Evolutionary conservation across 2,329 filamentous ascomycete genomes (phyloP).

Genomic region (Cercospora zeina): DNA sequence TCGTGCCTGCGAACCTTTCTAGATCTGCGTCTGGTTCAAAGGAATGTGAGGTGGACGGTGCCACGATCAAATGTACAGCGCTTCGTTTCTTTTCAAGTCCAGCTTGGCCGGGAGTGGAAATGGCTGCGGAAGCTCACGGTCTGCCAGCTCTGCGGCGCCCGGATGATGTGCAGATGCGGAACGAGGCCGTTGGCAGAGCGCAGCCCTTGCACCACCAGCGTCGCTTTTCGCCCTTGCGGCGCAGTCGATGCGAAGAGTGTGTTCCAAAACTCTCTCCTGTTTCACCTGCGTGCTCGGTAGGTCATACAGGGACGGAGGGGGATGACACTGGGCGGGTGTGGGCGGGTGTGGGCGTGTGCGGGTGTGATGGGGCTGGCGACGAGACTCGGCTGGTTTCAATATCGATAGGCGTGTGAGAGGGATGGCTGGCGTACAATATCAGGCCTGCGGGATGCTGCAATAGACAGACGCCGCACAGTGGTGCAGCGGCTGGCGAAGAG

Average conservation of each 20-base stretch:
- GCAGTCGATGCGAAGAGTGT: slow-evolving; percentile 14
- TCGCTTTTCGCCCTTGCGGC: slow-evolving; percentile 9
- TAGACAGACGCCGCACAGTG: slow-evolving; percentile 16
- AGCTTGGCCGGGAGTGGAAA: slow-evolving; percentile 19
- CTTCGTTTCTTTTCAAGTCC: slow-evolving; percentile 21
- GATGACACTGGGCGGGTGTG: neutral
- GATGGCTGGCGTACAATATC: slow-evolving; percentile 17
- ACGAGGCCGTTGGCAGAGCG: slow-evolving; percentile 1
- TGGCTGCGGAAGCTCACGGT: neutral
- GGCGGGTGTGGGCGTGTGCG: slow-evolving; percentile 15
- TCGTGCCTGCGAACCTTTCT: slow-evolving; percentile 21
- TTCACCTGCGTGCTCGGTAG: slow-evolving; percentile 15
- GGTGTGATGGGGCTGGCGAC: slow-evolving; percentile 13
- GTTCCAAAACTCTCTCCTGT: slow-evolving; percentile 22
- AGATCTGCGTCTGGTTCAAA: slow-evolving; percentile 21
- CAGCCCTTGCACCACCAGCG: slow-evolving; percentile 14
- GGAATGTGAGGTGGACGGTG: slow-evolving; percentile 28
- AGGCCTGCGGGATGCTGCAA: slow-evolving; percentile 19
- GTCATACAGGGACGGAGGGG: slow-evolving; percentile 18
- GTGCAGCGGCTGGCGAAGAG: slow-evolving; percentile 21
- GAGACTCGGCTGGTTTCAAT: slow-evolving; percentile 23
- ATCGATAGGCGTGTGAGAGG: slow-evolving; percentile 13
- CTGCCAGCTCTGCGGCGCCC: slow-evolving; percentile 14
- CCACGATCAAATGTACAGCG: slow-evolving; percentile 27
- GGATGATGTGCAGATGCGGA: slow-evolving; percentile 1